A percentile compares a stretch with the other conserved stretches of the same genome.
Evolutionary conservation across 805 yeast species (phyloP).

Genomic region (Yamadazyma paraphyllophila): DNA sequence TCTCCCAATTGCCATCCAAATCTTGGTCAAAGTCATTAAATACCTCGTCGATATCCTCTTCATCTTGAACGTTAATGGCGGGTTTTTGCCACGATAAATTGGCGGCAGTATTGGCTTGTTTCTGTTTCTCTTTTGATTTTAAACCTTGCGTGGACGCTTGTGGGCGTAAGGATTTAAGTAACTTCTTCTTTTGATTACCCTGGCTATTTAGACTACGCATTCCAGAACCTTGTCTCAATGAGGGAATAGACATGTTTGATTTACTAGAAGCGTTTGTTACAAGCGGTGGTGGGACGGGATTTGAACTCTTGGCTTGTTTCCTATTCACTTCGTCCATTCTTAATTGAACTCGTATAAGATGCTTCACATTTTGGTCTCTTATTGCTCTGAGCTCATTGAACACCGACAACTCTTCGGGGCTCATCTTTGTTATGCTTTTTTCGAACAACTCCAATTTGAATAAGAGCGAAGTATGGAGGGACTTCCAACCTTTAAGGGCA

Average conservation of each 20-base stretch:
- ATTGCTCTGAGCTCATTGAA: constrained; percentile 34
- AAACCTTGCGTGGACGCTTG: constrained; percentile 8
- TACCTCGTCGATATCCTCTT: constrained; percentile 16
- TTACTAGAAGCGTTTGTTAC: not conserved
- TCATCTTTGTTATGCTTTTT: constrained; percentile 32
- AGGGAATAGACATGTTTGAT: constrained; percentile 24
- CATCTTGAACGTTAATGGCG: not conserved
- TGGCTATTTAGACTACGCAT: constrained; percentile 7
- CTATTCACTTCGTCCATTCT: constrained; percentile 37
- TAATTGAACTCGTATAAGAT: constrained; percentile 39
- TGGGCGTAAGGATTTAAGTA: constrained; percentile 34
- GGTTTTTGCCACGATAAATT: constrained; percentile 29
- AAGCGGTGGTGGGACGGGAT: not conserved
- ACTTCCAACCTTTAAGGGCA: constrained; percentile 72
- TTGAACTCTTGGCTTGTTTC: constrained; percentile 8
- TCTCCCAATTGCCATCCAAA: constrained; percentile 27
- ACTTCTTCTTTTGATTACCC: constrained; percentile 13
- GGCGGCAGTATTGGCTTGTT: constrained; percentile 32
- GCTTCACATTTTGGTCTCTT: constrained; percentile 43
- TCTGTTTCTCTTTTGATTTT: constrained; percentile 10
- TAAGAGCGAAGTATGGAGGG: constrained; percentile 60
- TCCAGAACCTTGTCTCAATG: constrained; percentile 19
- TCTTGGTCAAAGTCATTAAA: constrained; percentile 44
- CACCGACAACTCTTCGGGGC: constrained; percentile 23
- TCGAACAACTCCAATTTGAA: constrained; percentile 56